A percentile compares a stretch with the other conserved stretches of the same genome.
Evolutionary conservation across 1,284 basidiomycete genomes (phyloP).

Genomic region (Meripilus lineatus): DNA sequence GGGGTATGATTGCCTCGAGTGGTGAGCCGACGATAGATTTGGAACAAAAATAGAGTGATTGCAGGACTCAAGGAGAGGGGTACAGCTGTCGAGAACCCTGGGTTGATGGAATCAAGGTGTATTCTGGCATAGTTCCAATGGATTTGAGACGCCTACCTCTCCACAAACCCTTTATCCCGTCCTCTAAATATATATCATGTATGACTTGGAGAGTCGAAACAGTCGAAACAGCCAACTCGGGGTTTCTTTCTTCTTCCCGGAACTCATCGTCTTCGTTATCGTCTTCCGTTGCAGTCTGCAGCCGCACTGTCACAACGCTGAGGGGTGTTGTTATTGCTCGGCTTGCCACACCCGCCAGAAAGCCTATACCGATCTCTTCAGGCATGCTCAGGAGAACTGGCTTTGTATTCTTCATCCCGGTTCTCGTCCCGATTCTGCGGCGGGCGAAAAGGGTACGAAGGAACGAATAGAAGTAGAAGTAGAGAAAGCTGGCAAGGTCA

Average conservation of each 20-base stretch:
- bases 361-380: slow-evolving; percentile 48
- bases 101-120: not conserved
- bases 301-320: slow-evolving; percentile 44
- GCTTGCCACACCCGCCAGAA: slow-evolving; percentile 47
- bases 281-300: slow-evolving; percentile 39
- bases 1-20: slow-evolving; percentile 16
- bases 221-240: slow-evolving; percentile 10
- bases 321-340: slow-evolving; percentile 50
- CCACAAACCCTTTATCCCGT: slow-evolving; percentile 51
- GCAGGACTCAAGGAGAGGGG: slow-evolving; percentile 51
- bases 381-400: slow-evolving; percentile 26
- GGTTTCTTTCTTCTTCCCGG: slow-evolving; percentile 10
- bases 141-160: slow-evolving; percentile 31
- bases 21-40: slow-evolving; percentile 40
- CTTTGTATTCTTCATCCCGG: too few species aligned
- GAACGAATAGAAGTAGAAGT: slow-evolving; percentile 30
- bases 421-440: slow-evolving; percentile 9
- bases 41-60: slow-evolving; percentile 48
- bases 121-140: not conserved
- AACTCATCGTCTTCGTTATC: slow-evolving; percentile 21
- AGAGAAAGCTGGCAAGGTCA: slow-evolving; percentile 35
- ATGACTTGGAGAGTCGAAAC: slow-evolving; percentile 27
- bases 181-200: slow-evolving; percentile 38
- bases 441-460: slow-evolving; percentile 25
- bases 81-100: slow-evolving; percentile 46